A percentile compares a stretch with the other conserved stretches of the same genome.
Conservation (phyloP, 371 early-diverging fungal species). For the Saksenaea oblongispora region DNA sequence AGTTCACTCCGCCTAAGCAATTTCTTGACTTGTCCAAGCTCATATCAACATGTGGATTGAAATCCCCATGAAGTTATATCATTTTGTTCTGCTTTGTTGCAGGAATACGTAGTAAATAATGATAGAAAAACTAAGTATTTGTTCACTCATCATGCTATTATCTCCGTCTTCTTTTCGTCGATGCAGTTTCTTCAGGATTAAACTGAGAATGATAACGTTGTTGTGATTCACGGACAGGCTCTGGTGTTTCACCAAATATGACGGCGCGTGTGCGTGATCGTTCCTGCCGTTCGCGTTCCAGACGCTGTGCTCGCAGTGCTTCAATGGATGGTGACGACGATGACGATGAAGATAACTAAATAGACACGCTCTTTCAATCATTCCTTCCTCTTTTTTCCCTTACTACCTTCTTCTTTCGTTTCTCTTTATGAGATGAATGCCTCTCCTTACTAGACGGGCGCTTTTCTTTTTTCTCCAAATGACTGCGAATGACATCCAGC, state of each 20-base stretch:
- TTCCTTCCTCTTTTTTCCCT: background rate
- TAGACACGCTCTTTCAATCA: background rate
- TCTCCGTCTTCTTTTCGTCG: background rate
- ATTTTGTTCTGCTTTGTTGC: no score
- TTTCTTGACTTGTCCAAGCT: no score
- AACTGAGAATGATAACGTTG: slow-evolving; percentile 25
- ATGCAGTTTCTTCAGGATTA: slow-evolving; percentile 29
- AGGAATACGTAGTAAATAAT: background rate
- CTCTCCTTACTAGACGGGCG: slow-evolving; percentile 4
- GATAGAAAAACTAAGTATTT: background rate
- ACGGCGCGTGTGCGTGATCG: slow-evolving; percentile 22
- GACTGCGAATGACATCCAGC: background rate
- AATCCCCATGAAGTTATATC: no score
- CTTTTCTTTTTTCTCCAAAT: slow-evolving; percentile 9
- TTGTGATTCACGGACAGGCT: background rate
- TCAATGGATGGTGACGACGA: slow-evolving; percentile 32
- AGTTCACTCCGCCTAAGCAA: no score
- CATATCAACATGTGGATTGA: no score
- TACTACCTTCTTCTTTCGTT: slow-evolving; percentile 7
- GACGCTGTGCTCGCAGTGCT: slow-evolving; percentile 38
- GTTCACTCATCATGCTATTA: background rate
- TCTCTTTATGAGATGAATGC: slow-evolving; percentile 12
- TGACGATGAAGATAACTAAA: slow-evolving; percentile 7
- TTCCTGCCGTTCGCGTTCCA: slow-evolving; percentile 41
- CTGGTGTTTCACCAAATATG: slow-evolving; percentile 14